Conservation (phyloP, 2,329 filamentous ascomycete species). For the Furcasterigmium furcatum region DNA sequence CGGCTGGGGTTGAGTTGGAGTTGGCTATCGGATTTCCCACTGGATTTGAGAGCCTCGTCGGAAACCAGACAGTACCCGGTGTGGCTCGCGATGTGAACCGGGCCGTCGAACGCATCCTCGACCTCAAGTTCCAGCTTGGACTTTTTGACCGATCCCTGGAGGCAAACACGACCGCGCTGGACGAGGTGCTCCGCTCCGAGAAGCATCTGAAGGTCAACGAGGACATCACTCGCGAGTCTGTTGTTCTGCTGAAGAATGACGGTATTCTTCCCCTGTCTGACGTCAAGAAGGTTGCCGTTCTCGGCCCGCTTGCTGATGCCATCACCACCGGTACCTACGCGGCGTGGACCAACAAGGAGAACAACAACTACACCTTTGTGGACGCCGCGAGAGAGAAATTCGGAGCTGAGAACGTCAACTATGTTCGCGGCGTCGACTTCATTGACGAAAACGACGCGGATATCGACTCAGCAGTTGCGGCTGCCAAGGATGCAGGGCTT, state of each 20-base stretch:
- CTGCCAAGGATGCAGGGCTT: too few species aligned
- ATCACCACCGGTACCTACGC: constrained; percentile 12
- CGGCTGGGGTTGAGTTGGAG: too few species aligned
- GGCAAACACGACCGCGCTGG: constrained; percentile 8
- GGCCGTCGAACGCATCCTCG: constrained; percentile 16
- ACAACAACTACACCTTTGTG: too few species aligned
- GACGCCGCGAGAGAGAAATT: too few species aligned
- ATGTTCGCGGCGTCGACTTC: too few species aligned
- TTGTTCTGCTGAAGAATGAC: constrained; percentile 13
- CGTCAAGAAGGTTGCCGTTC: constrained; percentile 7
- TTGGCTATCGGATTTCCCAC: constrained; percentile 22
- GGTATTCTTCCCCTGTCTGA: constrained; percentile 6
- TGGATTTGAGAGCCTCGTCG: constrained; percentile 18
- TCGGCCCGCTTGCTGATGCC: constrained; percentile 11
- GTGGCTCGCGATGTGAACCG: constrained; percentile 16
- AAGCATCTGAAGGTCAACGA: constrained; percentile 7
- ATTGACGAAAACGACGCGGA: constrained; percentile 23
- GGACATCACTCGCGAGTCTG: constrained; percentile 10
- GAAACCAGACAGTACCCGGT: constrained; percentile 11
- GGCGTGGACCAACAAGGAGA: too few species aligned
- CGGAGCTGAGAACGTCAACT: too few species aligned
- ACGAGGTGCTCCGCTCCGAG: constrained; percentile 5
- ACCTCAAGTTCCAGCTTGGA: constrained; percentile 21
- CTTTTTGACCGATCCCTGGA: constrained; percentile 17
- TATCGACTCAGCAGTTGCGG: constrained; percentile 19